A percentile compares a stretch with the other conserved stretches of the same genome.
These are phyloP conservation scores for Sarocladium strictum DNA, from an alignment of 2,329 filamentous ascomycete genomes.

Conservation along the genomic window DNA sequence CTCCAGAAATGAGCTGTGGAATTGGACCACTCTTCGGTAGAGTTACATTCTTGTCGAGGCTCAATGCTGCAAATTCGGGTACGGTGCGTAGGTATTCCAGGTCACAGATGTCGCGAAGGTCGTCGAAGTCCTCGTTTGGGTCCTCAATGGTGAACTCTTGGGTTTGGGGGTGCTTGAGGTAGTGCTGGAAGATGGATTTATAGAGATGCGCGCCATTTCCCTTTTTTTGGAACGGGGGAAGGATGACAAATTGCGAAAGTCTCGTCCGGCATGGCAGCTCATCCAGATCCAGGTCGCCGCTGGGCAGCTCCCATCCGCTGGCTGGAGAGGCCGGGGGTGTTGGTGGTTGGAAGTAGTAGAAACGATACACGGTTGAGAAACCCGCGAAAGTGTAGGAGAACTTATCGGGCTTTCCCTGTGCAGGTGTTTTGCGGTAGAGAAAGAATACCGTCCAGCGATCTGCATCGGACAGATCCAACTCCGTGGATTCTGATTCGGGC, in stretches of 20 bases:
- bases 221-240: slow-evolving; percentile 78
- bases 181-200: slow-evolving; percentile 66
- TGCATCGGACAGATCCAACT: slow-evolving; percentile 63
- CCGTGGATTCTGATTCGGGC: slow-evolving; percentile 46
- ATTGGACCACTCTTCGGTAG: slow-evolving; percentile 42
- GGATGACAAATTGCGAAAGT: slow-evolving; percentile 88
- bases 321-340: slow-evolving; percentile 36
- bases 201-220: slow-evolving; percentile 80
- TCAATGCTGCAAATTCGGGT: slow-evolving; percentile 51
- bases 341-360: slow-evolving; percentile 58
- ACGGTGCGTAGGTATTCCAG: slow-evolving; percentile 56
- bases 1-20: slow-evolving; percentile 52
- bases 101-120: slow-evolving; percentile 71
- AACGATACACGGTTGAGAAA: slow-evolving; percentile 85
- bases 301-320: slow-evolving; percentile 37
- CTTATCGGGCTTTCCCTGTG: slow-evolving; percentile 31
- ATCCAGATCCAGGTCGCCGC: slow-evolving; percentile 42
- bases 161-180: slow-evolving; percentile 61
- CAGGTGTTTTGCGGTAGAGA: slow-evolving; percentile 61
- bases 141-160: slow-evolving; percentile 90
- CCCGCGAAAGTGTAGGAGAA: slow-evolving; percentile 77
- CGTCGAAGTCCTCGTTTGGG: slow-evolving; percentile 80
- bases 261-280: slow-evolving; percentile 71
- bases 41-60: slow-evolving; percentile 44
- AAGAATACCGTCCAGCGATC: slow-evolving; percentile 92